Percentiles rank a stretch among this genome's conserved stretches.
Conservation (phyloP, 768 basidiomycete genomes). For the Infundibulicybe gibba region DNA sequence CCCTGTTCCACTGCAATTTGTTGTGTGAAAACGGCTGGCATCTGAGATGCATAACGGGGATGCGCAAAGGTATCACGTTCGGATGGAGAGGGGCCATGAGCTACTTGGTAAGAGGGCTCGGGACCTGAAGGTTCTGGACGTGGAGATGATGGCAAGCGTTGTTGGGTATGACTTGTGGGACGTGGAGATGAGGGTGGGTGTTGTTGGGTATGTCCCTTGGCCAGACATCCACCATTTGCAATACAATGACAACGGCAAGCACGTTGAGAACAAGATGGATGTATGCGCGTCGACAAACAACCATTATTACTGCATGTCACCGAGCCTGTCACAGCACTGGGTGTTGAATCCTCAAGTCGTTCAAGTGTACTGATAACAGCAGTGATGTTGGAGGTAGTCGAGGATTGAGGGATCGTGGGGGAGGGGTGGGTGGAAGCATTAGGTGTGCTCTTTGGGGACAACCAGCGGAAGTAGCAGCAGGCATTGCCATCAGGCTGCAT, state of each 20-base stretch:
- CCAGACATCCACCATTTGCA: slow-evolving; percentile 1
- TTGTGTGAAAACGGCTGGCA: slow-evolving; percentile 5
- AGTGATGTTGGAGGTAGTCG: too few species aligned
- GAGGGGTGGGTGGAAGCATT: too few species aligned
- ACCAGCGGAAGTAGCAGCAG: too few species aligned
- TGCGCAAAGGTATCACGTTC: not conserved
- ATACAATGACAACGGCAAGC: slow-evolving; percentile 1
- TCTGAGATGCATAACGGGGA: slow-evolving; percentile 4
- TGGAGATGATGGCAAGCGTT: slow-evolving; percentile 51
- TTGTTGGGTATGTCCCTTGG: slow-evolving; percentile 1
- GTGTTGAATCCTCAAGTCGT: too few species aligned
- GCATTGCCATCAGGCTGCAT: too few species aligned
- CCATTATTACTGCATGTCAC: too few species aligned
- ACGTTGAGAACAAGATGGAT: not conserved
- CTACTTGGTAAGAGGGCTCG: not conserved
- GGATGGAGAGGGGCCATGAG: too few species aligned
- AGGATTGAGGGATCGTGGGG: too few species aligned
- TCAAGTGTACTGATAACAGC: too few species aligned
- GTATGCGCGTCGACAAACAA: slow-evolving; percentile 1
- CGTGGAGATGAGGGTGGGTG: slow-evolving; percentile 76
- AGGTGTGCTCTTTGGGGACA: too few species aligned
- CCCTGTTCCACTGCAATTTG: slow-evolving; percentile 1
- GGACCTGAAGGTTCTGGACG: not conserved
- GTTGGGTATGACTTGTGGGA: slow-evolving; percentile 90
- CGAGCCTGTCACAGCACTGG: too few species aligned